A percentile compares a stretch with the other conserved stretches of the same genome.
Evolutionary conservation across 2,329 filamentous ascomycete species (phyloP).

Genomic region (Cytospora schulzeri): DNA sequence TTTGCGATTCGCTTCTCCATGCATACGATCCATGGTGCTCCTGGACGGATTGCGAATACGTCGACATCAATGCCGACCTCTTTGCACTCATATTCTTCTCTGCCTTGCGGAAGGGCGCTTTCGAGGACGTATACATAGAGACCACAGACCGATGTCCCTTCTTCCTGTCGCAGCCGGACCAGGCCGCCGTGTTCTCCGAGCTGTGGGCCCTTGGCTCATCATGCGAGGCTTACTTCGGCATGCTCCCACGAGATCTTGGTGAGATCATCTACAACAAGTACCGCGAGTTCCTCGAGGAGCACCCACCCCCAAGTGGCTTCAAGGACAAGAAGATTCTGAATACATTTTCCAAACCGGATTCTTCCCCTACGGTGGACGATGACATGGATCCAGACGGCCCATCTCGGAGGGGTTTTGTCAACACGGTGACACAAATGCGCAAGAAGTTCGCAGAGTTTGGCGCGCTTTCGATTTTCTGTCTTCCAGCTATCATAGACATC

Average conservation of each 20-base stretch:
- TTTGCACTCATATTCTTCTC: conserved; percentile 60
- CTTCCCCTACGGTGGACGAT: conserved; percentile 6
- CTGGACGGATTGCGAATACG: conserved; percentile 31
- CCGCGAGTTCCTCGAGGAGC: conserved; percentile 32
- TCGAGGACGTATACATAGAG: conserved; percentile 65
- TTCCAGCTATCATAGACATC: conserved; percentile 65
- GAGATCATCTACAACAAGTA: conserved; percentile 42
- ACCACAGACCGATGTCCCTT: conserved; percentile 64
- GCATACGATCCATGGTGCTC: conserved; percentile 35
- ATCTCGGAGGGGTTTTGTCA: conserved; percentile 28
- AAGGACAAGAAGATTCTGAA: conserved; percentile 38
- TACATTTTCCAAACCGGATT: conserved; percentile 38
- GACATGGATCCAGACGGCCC: conserved; percentile 29
- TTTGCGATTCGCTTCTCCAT: conserved; percentile 41
- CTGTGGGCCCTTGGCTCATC: conserved; percentile 65
- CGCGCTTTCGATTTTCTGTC: conserved; percentile 62
- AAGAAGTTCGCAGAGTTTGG: conserved; percentile 49
- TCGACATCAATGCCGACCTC: conserved; percentile 55
- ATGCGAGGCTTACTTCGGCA: conserved; percentile 64
- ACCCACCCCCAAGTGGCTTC: conserved; percentile 33
- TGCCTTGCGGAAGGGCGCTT: conserved; percentile 55
- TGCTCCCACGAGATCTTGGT: conserved; percentile 51
- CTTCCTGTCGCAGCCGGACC: conserved; percentile 62
- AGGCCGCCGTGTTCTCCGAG: conserved; percentile 65
- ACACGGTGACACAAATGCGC: conserved; percentile 27